phyloP scores from a whole-genome alignment of 179 eudicot species.

The Pouteria campechiana region DNA sequence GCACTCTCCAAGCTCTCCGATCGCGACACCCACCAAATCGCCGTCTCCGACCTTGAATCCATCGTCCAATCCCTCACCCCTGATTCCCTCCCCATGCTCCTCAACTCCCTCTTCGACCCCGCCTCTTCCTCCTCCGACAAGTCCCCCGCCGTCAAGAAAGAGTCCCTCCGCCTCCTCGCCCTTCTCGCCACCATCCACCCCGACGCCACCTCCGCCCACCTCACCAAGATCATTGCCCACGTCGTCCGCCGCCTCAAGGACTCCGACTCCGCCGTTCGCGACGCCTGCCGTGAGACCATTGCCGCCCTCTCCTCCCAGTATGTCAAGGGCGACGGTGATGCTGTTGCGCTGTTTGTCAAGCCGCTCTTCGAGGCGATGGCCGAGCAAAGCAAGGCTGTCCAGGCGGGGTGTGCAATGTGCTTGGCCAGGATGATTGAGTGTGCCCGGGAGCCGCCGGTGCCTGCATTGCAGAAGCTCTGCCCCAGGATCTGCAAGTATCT shows the following conservation, averaged over 20 bases:
- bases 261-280: constrained; percentile 66
- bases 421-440: constrained; percentile 73
- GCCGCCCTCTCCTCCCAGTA: constrained; percentile 53
- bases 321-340: constrained; percentile 44
- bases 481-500: constrained; percentile 83
- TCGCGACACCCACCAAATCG: constrained; percentile 95
- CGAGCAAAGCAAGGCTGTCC: constrained; percentile 79
- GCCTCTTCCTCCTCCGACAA: constrained; percentile 49
- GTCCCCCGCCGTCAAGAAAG: constrained; percentile 70
- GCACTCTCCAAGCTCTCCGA: constrained; percentile 83
- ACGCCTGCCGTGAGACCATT: constrained; percentile 69
- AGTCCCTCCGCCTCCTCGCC: constrained; percentile 62
- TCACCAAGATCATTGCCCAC: constrained; percentile 71
- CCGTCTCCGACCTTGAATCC: constrained; percentile 68
- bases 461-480: constrained; percentile 67
- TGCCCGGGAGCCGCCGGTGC: constrained; percentile 48
- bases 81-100: constrained; percentile 66
- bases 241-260: constrained; percentile 70
- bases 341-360: constrained; percentile 71
- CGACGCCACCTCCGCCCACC: constrained; percentile 55
- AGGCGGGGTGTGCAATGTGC: constrained; percentile 77
- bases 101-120: constrained; percentile 64
- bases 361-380: constrained; percentile 88
- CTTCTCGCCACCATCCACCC: constrained; percentile 32
- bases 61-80: constrained; percentile 43